Evolutionary conservation across 2,329 filamentous ascomycete species (phyloP).

Genomic region (Magnaporthiopsis incrustans): DNA sequence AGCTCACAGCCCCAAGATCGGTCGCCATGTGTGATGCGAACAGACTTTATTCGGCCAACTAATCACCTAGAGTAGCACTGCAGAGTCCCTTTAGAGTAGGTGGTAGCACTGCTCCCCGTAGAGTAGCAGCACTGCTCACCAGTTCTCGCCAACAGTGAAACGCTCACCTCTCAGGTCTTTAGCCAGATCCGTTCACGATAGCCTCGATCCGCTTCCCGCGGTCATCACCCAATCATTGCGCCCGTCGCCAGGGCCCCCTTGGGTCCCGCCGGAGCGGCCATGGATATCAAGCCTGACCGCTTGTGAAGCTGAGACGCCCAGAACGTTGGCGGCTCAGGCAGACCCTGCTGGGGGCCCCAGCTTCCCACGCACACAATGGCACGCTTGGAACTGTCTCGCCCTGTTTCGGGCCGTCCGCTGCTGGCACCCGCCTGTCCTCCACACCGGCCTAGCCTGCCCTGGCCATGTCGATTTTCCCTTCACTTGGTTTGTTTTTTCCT

Average conservation of each 20-base stretch:
- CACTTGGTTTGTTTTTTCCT: not conserved
- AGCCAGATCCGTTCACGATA: not conserved
- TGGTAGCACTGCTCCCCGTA: too few relatives aligned
- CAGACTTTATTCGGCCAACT: too few relatives aligned
- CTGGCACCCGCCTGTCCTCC: not conserved
- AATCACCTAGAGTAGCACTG: too few relatives aligned
- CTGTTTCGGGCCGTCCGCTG: slow-evolving; percentile 3
- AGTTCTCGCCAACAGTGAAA: not conserved
- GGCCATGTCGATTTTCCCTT: not conserved
- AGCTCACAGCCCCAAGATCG: too few relatives aligned
- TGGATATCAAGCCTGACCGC: not conserved
- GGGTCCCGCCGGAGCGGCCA: too few relatives aligned
- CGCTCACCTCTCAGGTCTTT: too few relatives aligned
- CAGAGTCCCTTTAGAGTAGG: too few relatives aligned
- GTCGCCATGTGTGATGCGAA: too few relatives aligned
- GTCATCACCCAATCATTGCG: not conserved
- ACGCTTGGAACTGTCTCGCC: slow-evolving; percentile 8
- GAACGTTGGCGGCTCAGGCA: slow-evolving; percentile 1
- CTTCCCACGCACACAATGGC: not conserved
- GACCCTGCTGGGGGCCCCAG: not conserved
- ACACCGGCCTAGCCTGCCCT: not conserved
- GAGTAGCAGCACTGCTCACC: too few relatives aligned
- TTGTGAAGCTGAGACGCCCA: slow-evolving; percentile 1
- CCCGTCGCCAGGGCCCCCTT: not conserved
- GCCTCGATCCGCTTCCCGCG: not conserved